Evolutionary conservation across 352 stramenopile species (phyloP).

Genomic region (Pythium angustatum): DNA sequence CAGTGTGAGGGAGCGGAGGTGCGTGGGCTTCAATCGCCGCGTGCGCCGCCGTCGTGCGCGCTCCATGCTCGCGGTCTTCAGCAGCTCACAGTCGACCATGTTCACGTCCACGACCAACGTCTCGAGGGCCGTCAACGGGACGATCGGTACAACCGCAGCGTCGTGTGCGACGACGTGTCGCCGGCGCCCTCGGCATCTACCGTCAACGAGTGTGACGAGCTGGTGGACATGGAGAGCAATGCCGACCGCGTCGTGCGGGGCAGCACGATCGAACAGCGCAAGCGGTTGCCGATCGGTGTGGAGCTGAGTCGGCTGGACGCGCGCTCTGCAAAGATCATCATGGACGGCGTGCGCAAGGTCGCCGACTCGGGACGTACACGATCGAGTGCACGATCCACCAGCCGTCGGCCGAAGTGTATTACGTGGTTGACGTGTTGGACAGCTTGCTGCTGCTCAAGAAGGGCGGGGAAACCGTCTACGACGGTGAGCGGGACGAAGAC

Average conservation of each 20-base stretch:
- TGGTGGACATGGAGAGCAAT: slow-evolving; percentile 31
- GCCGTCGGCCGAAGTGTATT: slow-evolving; percentile 87
- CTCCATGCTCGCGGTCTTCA: too few species aligned
- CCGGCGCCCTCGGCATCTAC: slow-evolving; percentile 30
- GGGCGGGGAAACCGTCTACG: slow-evolving; percentile 39
- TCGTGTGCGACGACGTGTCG: slow-evolving; percentile 55
- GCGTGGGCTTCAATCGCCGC: too few species aligned
- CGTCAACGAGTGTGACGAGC: slow-evolving; percentile 36
- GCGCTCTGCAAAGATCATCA: slow-evolving; percentile 81
- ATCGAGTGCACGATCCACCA: slow-evolving; percentile 91
- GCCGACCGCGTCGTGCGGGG: slow-evolving; percentile 33
- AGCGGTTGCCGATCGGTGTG: slow-evolving; percentile 69
- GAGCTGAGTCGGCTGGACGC: slow-evolving; percentile 87
- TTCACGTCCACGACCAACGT: slow-evolving; percentile 38
- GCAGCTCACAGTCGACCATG: slow-evolving; percentile 43
- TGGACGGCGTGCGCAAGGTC: slow-evolving; percentile 88
- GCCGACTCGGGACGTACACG: slow-evolving; percentile 76
- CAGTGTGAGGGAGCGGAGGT: too few species aligned
- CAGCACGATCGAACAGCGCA: slow-evolving; percentile 35
- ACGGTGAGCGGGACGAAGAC: slow-evolving; percentile 30
- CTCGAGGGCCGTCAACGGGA: slow-evolving; percentile 38
- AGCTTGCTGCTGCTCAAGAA: slow-evolving; percentile 76
- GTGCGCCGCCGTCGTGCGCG: too few species aligned
- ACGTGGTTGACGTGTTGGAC: slow-evolving; percentile 89
- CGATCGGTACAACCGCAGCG: slow-evolving; percentile 61